Percentiles rank a stretch among this genome's conserved stretches.
phyloP scores from a whole-genome alignment of 148 eudicot species.

The Fallopia convolvulus region DNA sequence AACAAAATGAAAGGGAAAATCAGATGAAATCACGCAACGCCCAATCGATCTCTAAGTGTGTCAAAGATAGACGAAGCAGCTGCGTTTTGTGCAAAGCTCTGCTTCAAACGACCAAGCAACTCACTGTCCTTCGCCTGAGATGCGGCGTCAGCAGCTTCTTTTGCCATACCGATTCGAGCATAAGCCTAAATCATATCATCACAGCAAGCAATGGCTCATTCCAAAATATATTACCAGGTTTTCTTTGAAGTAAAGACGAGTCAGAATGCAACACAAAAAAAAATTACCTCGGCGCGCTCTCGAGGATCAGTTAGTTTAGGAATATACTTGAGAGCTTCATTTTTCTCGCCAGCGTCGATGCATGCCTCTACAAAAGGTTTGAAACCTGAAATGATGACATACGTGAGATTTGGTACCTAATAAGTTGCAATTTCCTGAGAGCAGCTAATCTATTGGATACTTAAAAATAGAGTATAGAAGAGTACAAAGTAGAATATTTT shows the following conservation, averaged over 20 bases:
- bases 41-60: slow-evolving; percentile 66
- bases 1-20: neutral
- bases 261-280: neutral
- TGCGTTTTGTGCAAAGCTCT: slow-evolving; percentile 72
- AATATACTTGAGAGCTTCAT: slow-evolving; percentile 85
- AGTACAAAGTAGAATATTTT: no score
- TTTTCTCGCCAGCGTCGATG: slow-evolving; percentile 81
- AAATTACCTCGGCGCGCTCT: slow-evolving; percentile 83
- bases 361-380: slow-evolving; percentile 98
- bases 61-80: slow-evolving; percentile 81
- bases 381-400: slow-evolving; percentile 41
- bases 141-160: slow-evolving; percentile 97
- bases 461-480: no score
- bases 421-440: no score
- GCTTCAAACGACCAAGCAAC: slow-evolving; percentile 60
- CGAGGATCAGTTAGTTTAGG: slow-evolving; percentile 74
- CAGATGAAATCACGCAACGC: slow-evolving; percentile 20
- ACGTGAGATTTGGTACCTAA: neutral
- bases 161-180: slow-evolving; percentile 92
- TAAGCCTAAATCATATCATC: slow-evolving; percentile 51
- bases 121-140: slow-evolving; percentile 85
- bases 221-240: neutral
- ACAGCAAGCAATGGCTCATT: neutral
- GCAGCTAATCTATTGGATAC: no score
- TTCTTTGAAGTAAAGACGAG: neutral